Evolutionary conservation across 345 rosid species (phyloP), one percentile per base, ranked within the genome.

Genomic region (Microcos paniculata): DNA sequence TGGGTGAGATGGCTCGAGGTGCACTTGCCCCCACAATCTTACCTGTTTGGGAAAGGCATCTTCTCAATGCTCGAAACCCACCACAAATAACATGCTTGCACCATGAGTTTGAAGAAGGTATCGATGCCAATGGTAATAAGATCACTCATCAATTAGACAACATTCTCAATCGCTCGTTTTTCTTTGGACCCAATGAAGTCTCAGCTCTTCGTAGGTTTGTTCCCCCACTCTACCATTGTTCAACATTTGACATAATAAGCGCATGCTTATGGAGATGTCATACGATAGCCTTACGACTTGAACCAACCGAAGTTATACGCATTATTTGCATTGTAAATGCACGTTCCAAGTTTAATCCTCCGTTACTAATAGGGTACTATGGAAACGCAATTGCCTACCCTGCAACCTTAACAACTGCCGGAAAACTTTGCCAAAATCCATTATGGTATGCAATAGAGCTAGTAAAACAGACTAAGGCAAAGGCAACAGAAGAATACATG

Each of bases 261-360:
- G 76, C 88, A 4, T 78, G 82, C 58, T 14, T 85, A 3, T 85
- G 88, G 88, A 70, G 79, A 40, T 78, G 74, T 3, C 83, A 84
- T 42, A 79, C 88, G 4, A 4, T 67, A 8, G 84, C 86, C 45
- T 35, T 85, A 9, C 42, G 40, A 35, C 74, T 75, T 3, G 69
- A 76, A 53, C 81, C 77, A 1, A 23, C 73, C 13, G 77, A 78
- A n/a, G 81, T 80, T 51, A 71, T 80, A 75, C 80, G 83, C 1
- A 8, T 80, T 7, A 73, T 79, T 18, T 83, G 80, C 46, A 62
- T 76, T 0, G 79, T 83, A 0, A 85, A 81, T 52, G 62, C 79
- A 4, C 82, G 84, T 61, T 15, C 66, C 45, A 80, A 72, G 38
- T 63, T 78, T 13, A 73, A 31, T 38, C 76, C 71, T 30, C 75